phyloP scores from a whole-genome alignment of 371 early-diverging fungal genomes.

The Apophysomyces variabilis region DNA sequence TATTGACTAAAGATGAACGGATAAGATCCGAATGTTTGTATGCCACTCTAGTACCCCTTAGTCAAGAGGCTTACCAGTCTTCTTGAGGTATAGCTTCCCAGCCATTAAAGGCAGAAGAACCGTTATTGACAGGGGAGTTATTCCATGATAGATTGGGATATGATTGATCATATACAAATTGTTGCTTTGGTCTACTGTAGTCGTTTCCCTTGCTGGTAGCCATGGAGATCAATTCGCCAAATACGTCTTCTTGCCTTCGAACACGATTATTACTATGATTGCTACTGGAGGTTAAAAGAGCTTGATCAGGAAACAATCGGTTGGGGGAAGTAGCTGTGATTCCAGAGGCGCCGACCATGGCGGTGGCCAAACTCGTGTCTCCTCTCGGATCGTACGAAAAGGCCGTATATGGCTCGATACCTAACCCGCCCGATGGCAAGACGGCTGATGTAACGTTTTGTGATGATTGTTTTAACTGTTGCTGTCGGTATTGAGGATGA shows the following conservation, averaged over 20 bases:
- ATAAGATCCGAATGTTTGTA: slow-evolving; percentile 6
- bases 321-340: neutral
- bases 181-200: neutral
- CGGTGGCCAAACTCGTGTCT: neutral
- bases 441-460: neutral
- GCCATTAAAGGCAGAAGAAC: neutral
- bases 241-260: slow-evolving; percentile 3
- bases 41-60: neutral
- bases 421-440: neutral
- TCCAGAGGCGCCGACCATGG: neutral
- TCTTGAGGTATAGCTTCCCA: neutral
- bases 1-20: slow-evolving; percentile 8
- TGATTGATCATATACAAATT: neutral
- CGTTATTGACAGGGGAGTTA: neutral
- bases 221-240: slow-evolving; percentile 5
- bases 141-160: neutral
- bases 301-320: neutral
- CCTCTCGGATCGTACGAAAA: slow-evolving; percentile 1
- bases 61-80: slow-evolving; percentile 1
- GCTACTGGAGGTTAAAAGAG: neutral
- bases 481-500: slow-evolving; percentile 5
- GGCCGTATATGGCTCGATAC: neutral
- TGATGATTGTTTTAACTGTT: neutral
- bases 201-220: slow-evolving; percentile 1
- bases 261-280: neutral